Evolutionary conservation across 2,329 filamentous ascomycete species (phyloP), one percentile per base, ranked within the genome.

Genomic region (Sporothrix mexicana): DNA sequence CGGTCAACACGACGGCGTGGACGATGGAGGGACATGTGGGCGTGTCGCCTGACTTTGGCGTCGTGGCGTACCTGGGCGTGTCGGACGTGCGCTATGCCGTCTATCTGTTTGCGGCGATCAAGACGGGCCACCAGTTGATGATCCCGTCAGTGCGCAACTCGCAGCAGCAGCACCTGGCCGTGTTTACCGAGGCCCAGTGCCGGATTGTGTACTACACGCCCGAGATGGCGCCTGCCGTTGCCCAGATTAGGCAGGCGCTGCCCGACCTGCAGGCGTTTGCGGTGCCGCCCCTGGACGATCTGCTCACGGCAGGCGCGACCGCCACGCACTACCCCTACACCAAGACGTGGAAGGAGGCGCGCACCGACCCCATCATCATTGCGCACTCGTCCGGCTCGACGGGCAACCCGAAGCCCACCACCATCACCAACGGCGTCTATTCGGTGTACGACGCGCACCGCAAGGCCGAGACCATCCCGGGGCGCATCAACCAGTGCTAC

Each of bases 371-470:
- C 17, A 72, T 75, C 12, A 73, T 76, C 9, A 71, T 76, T 23
- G 71, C 75, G 10, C 74, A 76, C 45, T 76, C 76, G 15, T 76
- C 76, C 1, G 76, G 76, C 15, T 76, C 76, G 5, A 76, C 76
- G 23, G 69, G 69, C 61, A 55, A 69, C 8, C 76, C 76, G 2
- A 76, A 75, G 67, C 74, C 74, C 9, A 74, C 74, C 20, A 68
- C 73, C 13, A 76, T 76, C 73, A 76, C 74, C 47, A 75, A 76
- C 17, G 76, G 72, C 12, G 74, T 74, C 0, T 75, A 73, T 45
- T 73, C 76, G 3, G 74, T 74, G 1, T 72, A 71, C 1, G 76
- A 76, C 5, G 70, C 73, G 45, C 72, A 76, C 41, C 62, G 76
- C 25, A 74, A 71, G 30, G 41, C 76, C 2, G 70, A 73, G 17